Base-by-base conservation (phyloP, 2,329 filamentous ascomycete genomes). In the Phaeoacremonium minimum region DNA sequence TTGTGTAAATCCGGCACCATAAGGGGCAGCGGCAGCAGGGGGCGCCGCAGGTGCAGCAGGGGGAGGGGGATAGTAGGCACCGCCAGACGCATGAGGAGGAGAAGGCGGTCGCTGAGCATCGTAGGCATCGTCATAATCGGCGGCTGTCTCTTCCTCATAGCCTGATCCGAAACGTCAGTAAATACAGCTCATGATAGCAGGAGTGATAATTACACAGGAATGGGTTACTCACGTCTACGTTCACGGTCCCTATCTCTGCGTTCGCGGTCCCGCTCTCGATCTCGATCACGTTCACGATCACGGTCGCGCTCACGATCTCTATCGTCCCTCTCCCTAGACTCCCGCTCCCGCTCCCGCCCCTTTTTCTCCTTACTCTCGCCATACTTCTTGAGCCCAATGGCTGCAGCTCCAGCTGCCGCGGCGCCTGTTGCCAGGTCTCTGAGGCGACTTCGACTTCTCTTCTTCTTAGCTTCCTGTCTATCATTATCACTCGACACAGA, bases 371-470 rank as follows among this genome's bases (percentile, higher is more conserved):
- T 66, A 36, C 54, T 59, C 49, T 77, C 70, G 41, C 71, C 66
- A 42, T 72, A 77, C 49, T 79, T 75, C 51, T 80, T 81, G 38
- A 83, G 67, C 1, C 78, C 77, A 39, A 83, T 70, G 5, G 77
- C 79, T 1, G 78, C 76, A 5, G 79, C 79, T 7, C 75, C 77
- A 4, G 71, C 71, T 5, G 66, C 71, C n/a, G 69, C 61, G 5
- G 69, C 71, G 2, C 71, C 77, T 4, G 69, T 68, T 13, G 77
- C 75, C 46, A 79, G 60, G 35, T 80, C 64, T 30, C 75, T 64
- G 15, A 80, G 52, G 36, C 66, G 63, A 45, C 74, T 80, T 45
- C 61, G 66, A 47, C 75, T 81, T 41, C 75, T 63, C 49, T 72
- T 73, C 60, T 60, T 66, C 37, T 48, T 54, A 17, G 44, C 36